phyloP scores from a whole-genome alignment of 2,329 filamentous ascomycete genomes.

The Colletotrichum cuscutae region DNA sequence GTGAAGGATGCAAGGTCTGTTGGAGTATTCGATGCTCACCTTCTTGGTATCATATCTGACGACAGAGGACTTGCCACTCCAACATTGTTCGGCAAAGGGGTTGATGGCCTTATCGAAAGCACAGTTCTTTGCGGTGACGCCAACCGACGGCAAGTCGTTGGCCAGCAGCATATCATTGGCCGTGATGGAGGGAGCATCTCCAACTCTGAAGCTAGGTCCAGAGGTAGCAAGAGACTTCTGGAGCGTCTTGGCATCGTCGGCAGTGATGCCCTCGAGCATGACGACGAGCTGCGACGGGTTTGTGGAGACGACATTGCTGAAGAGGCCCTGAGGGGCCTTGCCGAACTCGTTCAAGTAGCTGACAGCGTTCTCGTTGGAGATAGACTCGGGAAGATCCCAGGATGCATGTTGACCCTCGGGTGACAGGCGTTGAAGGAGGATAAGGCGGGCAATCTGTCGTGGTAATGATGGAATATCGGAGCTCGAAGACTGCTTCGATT shows the following conservation, averaged over 20 bases:
- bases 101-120: slow-evolving; percentile 52
- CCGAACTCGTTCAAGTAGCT: slow-evolving; percentile 70
- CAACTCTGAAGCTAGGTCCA: slow-evolving; percentile 60
- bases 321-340: slow-evolving; percentile 60
- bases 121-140: slow-evolving; percentile 50
- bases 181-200: slow-evolving; percentile 54
- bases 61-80: slow-evolving; percentile 54
- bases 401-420: slow-evolving; percentile 58
- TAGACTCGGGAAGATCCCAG: slow-evolving; percentile 55
- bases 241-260: slow-evolving; percentile 52
- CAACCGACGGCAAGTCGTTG: slow-evolving; percentile 52
- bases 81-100: slow-evolving; percentile 56
- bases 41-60: slow-evolving; percentile 56
- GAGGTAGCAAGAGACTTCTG: slow-evolving; percentile 53
- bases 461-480: slow-evolving; percentile 55
- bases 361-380: slow-evolving; percentile 59
- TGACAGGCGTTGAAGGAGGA: slow-evolving; percentile 67
- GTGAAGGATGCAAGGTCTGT: not conserved
- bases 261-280: slow-evolving; percentile 66
- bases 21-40: slow-evolving; percentile 43
- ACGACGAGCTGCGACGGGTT: slow-evolving; percentile 67
- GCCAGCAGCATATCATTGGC: slow-evolving; percentile 56
- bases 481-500: slow-evolving; percentile 44
- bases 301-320: slow-evolving; percentile 50
- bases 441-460: slow-evolving; percentile 65